These are phyloP conservation scores for Rheum nobile DNA, from an alignment of 148 eudicot genomes.

Conservation along the genomic window DNA sequence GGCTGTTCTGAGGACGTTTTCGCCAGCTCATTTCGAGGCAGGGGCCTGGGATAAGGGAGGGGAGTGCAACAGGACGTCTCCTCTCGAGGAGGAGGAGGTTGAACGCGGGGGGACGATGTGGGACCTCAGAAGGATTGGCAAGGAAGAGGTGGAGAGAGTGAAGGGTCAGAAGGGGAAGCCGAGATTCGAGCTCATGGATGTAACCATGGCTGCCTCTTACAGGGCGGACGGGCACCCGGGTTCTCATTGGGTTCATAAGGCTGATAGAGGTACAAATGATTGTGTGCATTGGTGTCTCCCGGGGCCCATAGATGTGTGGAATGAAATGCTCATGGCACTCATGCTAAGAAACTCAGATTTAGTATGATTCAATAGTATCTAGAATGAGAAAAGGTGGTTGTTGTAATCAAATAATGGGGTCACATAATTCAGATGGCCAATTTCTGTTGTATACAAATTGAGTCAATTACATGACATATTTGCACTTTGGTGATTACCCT, in stretches of 20 bases:
- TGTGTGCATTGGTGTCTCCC: slow-evolving; percentile 66
- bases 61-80: slow-evolving; percentile 21
- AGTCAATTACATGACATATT: background rate
- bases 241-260: slow-evolving; percentile 26
- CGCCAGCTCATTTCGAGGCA: slow-evolving; percentile 43
- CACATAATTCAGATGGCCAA: background rate
- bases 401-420: background rate
- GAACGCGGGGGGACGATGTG: slow-evolving; percentile 10
- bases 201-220: slow-evolving; percentile 29
- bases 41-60: slow-evolving; percentile 45
- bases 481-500: background rate
- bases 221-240: slow-evolving; percentile 64
- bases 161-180: slow-evolving; percentile 4
- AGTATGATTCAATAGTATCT: background rate
- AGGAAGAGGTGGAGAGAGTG: background rate
- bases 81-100: slow-evolving; percentile 21
- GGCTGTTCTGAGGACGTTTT: slow-evolving; percentile 27
- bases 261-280: slow-evolving; percentile 30
- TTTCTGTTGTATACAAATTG: background rate
- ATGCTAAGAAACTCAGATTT: background rate
- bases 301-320: slow-evolving; percentile 46
- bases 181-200: slow-evolving; percentile 32
- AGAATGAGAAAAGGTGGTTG: background rate
- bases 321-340: slow-evolving; percentile 26
- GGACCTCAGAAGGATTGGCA: slow-evolving; percentile 1